A percentile compares a stretch with the other conserved stretches of the same genome.
These are phyloP conservation scores for Kodamaea restingae DNA, from an alignment of 805 yeast species.

Conservation along the genomic window DNA sequence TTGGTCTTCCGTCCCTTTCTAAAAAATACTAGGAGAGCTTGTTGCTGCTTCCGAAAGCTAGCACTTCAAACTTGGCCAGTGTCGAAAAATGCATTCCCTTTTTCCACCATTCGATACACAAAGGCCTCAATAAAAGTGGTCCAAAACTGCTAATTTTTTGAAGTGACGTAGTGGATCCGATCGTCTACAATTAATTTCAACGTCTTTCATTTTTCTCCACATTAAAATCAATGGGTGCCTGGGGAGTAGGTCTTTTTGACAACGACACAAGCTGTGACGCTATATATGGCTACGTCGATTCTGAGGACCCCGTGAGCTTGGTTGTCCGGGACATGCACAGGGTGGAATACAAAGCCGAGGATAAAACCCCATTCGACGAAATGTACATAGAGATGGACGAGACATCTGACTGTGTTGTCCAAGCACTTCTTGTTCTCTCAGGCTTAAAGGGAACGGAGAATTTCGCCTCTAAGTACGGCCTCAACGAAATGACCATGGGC, in stretches of 20 bases:
- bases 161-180: too few relatives aligned
- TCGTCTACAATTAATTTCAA: too few relatives aligned
- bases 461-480: not conserved
- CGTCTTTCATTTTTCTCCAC: not conserved
- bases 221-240: slow-evolving; percentile 1
- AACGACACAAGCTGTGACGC: slow-evolving; percentile 4
- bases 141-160: too few relatives aligned
- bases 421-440: not conserved
- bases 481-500: not conserved
- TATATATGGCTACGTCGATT: not conserved
- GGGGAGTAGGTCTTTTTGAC: slow-evolving; percentile 5
- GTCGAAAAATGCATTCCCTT: too few relatives aligned
- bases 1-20: too few relatives aligned
- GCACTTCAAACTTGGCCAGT: too few relatives aligned
- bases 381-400: slow-evolving; percentile 2
- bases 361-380: not conserved
- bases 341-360: not conserved
- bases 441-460: not conserved
- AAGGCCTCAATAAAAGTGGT: too few relatives aligned
- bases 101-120: too few relatives aligned
- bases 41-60: too few relatives aligned
- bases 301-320: not conserved
- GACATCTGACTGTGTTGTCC: not conserved
- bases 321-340: not conserved
- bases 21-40: too few relatives aligned